These are phyloP conservation scores for Austroboletus eburneus DNA, from an alignment of 768 basidiomycete species.

Conservation along the genomic window DNA sequence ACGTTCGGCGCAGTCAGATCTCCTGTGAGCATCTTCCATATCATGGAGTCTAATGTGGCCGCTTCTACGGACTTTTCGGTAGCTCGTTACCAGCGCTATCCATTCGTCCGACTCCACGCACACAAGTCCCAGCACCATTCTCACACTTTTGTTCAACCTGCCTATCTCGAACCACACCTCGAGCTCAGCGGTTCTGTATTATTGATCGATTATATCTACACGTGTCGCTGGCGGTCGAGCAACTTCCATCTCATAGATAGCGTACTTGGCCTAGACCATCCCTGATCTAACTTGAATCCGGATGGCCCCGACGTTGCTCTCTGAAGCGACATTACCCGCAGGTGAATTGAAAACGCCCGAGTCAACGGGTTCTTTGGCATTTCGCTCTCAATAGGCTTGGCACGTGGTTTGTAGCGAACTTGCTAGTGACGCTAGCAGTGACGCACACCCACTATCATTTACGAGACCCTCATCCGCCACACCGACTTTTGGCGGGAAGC, in stretches of 20 bases:
- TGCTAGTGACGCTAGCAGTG: no score
- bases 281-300: background rate
- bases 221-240: slow-evolving; percentile 3
- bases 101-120: slow-evolving; percentile 1
- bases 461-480: slow-evolving; percentile 18
- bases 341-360: background rate
- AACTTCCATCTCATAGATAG: background rate
- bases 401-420: background rate
- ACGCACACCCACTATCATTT: slow-evolving; percentile 2
- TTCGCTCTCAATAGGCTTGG: background rate
- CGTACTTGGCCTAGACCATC: background rate
- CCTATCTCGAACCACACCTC: slow-evolving; percentile 9
- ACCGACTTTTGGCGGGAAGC: slow-evolving; percentile 13
- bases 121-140: slow-evolving; percentile 2
- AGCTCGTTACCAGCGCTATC: no score
- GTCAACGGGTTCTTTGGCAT: background rate
- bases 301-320: background rate
- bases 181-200: background rate
- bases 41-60: slow-evolving; percentile 15
- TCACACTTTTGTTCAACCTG: slow-evolving; percentile 19
- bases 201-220: background rate
- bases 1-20: slow-evolving; percentile 1
- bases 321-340: background rate
- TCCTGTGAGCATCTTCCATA: slow-evolving; percentile 15
- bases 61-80: slow-evolving; percentile 5